Conservation (phyloP, 2,329 filamentous ascomycete genomes). For the Myrmaecium sp. region DNA sequence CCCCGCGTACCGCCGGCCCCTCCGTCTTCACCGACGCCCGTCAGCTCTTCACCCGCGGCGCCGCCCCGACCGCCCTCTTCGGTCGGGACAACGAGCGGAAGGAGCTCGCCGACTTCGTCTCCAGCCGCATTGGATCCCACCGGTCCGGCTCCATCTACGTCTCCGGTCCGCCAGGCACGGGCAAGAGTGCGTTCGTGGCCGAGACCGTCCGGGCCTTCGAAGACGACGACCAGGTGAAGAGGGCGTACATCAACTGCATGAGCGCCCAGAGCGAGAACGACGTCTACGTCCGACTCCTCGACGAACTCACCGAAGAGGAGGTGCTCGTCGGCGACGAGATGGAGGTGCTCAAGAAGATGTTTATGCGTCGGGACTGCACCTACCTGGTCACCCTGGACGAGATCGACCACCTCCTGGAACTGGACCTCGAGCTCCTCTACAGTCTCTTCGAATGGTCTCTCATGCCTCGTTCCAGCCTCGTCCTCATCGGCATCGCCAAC, state of each 20-base stretch:
- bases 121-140: constrained; percentile 40
- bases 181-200: constrained; percentile 86
- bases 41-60: constrained; percentile 69
- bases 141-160: constrained; percentile 79
- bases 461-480: constrained; percentile 58
- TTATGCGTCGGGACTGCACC: constrained; percentile 42
- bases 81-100: constrained; percentile 55
- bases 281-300: constrained; percentile 63
- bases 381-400: constrained; percentile 87
- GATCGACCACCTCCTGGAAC: constrained; percentile 79
- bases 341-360: constrained; percentile 50
- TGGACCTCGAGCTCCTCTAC: constrained; percentile 80
- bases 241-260: constrained; percentile 89
- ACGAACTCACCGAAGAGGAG: constrained; percentile 45
- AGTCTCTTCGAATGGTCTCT: constrained; percentile 95
- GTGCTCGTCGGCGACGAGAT: constrained; percentile 50
- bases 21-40: constrained; percentile 79
- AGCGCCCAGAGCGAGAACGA: constrained; percentile 81
- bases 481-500: constrained; percentile 88
- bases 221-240: constrained; percentile 37
- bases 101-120: constrained; percentile 54
- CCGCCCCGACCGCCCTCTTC: constrained; percentile 56
- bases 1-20: constrained; percentile 45
- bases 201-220: constrained; percentile 52
- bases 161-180: constrained; percentile 87